Evolutionary conservation across 495 filamentous ascomycete species (phyloP), one percentile per base, ranked within the genome.

Genomic region (Podospora appendiculata): DNA sequence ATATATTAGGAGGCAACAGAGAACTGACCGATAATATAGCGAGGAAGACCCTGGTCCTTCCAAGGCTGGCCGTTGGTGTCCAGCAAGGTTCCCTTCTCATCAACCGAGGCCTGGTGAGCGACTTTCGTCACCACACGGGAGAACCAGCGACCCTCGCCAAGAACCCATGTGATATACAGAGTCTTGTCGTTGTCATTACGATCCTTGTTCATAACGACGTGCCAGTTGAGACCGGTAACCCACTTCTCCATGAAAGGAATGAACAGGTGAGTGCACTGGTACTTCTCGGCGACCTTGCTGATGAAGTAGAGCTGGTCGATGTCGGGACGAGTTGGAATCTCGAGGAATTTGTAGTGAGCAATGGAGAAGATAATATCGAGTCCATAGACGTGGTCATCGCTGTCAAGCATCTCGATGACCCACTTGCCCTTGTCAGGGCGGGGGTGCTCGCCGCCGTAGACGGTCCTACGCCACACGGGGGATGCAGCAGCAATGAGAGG

Each of bases 321-420:
- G 11, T 50, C 36, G 3, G 52, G 57, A 11, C 54, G 54, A 6
- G 13, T 10, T 1, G 45, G 48, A 9, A 64, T 49, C 10, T 62
- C 55, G 19, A 59, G 54, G 33, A 50, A 64, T 51, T 64, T 61
- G 48, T 53, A 56, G 25, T 64, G 62, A 8, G 52, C 45, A 32
- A 64, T 49, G 0, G 56, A 59, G 36, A 64, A 54, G n/a, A 62
- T n/a, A 8, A 62, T 9, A 18, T 61, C 55, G 13, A 64, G 35
- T 9, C 62, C 62, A 10, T 35, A 41, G 0, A 18, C 17, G 14
- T 57, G 6, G 38, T 54, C 56, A 4, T 54, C 43, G 2, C 38
- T 10, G 17, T 40, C 40, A 3, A 18, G 3, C 45, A 55, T 48
- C 9, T 47, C 43, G 16, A 48, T 45, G 13, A 57, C 33, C 49